phyloP scores from a whole-genome alignment of 495 filamentous ascomycete species.

The Talaromyces adpressus region DNA sequence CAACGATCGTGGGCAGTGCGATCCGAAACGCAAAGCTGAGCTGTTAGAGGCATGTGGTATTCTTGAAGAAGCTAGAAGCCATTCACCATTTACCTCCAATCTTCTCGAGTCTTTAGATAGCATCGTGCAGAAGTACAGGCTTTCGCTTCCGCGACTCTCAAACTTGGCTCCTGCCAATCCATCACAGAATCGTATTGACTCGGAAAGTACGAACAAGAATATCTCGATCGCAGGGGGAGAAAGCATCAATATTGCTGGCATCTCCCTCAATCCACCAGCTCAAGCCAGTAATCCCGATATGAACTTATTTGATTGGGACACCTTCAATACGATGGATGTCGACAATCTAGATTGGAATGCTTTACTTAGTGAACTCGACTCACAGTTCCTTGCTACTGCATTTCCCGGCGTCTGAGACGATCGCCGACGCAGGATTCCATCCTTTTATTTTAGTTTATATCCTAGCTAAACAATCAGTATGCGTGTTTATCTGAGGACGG shows the following conservation, averaged over 20 bases:
- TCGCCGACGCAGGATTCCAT: too few relatives aligned
- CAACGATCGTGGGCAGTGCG: slow-evolving; percentile 14
- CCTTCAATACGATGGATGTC: slow-evolving; percentile 15
- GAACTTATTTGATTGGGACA: slow-evolving; percentile 17
- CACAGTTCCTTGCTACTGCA: slow-evolving; percentile 5
- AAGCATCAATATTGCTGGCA: not conserved
- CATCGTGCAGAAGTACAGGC: slow-evolving; percentile 22
- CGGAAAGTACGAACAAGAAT: not conserved
- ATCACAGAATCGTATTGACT: not conserved
- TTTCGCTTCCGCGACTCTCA: slow-evolving; percentile 8
- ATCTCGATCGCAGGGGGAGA: not conserved
- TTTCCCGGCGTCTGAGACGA: not conserved
- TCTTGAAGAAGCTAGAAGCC: slow-evolving; percentile 23
- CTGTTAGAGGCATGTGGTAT: slow-evolving; percentile 26
- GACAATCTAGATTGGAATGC: slow-evolving; percentile 17
- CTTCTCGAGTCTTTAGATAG: slow-evolving; percentile 27
- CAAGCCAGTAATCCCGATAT: slow-evolving; percentile 8
- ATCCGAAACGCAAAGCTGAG: slow-evolving; percentile 15
- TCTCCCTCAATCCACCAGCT: not conserved
- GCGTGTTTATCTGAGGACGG: too few relatives aligned
- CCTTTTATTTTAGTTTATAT: too few relatives aligned
- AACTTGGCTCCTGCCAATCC: not conserved
- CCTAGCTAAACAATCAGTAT: too few relatives aligned
- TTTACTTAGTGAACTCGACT: slow-evolving; percentile 18
- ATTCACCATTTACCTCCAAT: slow-evolving; percentile 25